Percentiles rank a stretch among this genome's conserved stretches.
Conservation (phyloP, 208 protist genomes). For the Leishmania aethiopica region DNA sequence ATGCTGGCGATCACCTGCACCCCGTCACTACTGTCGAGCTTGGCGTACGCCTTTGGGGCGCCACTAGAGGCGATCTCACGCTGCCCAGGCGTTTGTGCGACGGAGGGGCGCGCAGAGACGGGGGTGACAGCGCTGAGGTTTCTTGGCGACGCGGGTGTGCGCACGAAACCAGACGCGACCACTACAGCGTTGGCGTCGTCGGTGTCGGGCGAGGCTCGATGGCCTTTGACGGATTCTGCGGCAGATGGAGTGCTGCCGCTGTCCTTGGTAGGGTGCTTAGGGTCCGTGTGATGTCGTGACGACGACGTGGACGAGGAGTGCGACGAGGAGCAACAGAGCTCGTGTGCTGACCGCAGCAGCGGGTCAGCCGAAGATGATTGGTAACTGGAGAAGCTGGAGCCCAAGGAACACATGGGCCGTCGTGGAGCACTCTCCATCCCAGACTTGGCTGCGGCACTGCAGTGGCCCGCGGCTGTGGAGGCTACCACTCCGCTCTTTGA, state of each 20-base stretch:
- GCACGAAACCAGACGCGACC: not conserved
- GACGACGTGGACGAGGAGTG: not conserved
- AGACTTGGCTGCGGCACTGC: not conserved
- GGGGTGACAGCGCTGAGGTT: not conserved
- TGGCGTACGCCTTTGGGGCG: not conserved
- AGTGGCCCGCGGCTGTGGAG: not conserved
- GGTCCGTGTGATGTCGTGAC: not conserved
- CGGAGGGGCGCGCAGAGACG: not conserved
- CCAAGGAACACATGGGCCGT: not conserved
- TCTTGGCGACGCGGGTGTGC: not conserved
- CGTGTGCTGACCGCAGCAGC: not conserved
- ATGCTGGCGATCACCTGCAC: not conserved
- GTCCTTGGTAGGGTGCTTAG: not conserved
- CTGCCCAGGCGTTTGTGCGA: not conserved
- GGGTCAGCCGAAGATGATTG: not conserved
- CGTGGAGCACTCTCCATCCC: not conserved
- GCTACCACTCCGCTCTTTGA: not conserved
- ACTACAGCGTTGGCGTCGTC: not conserved
- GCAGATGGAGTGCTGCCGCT: not conserved
- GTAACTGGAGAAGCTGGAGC: constrained; percentile 13
- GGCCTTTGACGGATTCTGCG: no score
- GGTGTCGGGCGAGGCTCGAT: not conserved
- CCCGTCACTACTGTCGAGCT: not conserved
- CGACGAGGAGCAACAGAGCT: constrained; percentile 5
- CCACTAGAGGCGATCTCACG: not conserved